A percentile compares a stretch with the other conserved stretches of the same genome.
These are phyloP conservation scores for Gremmenia infestans DNA, from an alignment of 2,329 filamentous ascomycete genomes.

Conservation along the genomic window DNA sequence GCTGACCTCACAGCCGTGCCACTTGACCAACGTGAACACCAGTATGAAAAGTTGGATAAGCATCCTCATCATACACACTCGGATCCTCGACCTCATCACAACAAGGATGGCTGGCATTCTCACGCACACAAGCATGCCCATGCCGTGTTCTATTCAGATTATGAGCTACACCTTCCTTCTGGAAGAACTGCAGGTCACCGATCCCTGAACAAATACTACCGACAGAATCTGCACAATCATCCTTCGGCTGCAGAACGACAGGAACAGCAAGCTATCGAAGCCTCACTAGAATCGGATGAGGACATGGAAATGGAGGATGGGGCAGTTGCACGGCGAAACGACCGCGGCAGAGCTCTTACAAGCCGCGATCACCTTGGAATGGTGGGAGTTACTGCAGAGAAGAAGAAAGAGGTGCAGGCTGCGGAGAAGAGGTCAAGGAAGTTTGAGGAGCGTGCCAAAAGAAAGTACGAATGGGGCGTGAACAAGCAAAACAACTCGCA, in stretches of 20 bases:
- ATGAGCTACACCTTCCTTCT: constrained; percentile 87
- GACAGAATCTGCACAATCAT: constrained; percentile 85
- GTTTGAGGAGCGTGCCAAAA: constrained; percentile 55
- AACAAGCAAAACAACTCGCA: constrained; percentile 64
- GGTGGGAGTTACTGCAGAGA: constrained; percentile 68
- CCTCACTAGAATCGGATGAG: constrained; percentile 42
- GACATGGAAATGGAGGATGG: constrained; percentile 34
- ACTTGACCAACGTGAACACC: constrained; percentile 64
- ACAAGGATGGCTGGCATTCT: constrained; percentile 74
- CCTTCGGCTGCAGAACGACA: constrained; percentile 73
- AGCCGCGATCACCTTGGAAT: constrained; percentile 70
- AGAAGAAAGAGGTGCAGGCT: constrained; percentile 63
- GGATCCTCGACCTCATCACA: constrained; percentile 67
- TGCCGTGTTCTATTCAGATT: constrained; percentile 85
- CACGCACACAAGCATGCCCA: constrained; percentile 70
- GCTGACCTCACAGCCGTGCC: constrained; percentile 77
- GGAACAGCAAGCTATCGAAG: constrained; percentile 59
- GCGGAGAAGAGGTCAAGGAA: constrained; percentile 66
- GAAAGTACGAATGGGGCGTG: constrained; percentile 62
- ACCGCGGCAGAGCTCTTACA: constrained; percentile 51
- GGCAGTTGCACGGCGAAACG: constrained; percentile 35
- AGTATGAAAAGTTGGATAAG: constrained; percentile 66
- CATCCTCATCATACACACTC: constrained; percentile 71
- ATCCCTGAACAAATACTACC: constrained; percentile 80
- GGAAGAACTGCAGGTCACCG: constrained; percentile 88